Percentiles rank a stretch among this genome's conserved stretches.
Evolutionary conservation across 2,329 filamentous ascomycete species (phyloP).

Genomic region (Akanthomyces muscarius): DNA sequence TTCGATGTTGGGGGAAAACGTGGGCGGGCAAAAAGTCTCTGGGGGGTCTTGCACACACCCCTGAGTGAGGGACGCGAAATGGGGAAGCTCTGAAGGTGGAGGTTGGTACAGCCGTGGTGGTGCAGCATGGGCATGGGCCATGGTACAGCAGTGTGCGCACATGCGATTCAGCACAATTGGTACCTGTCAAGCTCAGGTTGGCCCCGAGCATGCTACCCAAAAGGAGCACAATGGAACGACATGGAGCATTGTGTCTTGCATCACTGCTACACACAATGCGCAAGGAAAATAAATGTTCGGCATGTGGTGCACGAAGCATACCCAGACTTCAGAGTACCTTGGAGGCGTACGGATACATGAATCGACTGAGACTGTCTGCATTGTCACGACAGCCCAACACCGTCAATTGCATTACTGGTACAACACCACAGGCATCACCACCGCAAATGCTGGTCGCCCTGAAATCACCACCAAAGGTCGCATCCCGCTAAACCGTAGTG

Average conservation of each 20-base stretch:
- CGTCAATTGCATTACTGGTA: background rate
- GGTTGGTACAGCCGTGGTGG: background rate
- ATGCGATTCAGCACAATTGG: background rate
- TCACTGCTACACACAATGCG: background rate
- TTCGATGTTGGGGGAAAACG: slow-evolving; percentile 3
- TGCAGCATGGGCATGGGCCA: background rate
- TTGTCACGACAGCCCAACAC: background rate
- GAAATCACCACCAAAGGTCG: background rate
- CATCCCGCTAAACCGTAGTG: background rate
- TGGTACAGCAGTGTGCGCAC: background rate
- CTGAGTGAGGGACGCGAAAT: slow-evolving; percentile 8
- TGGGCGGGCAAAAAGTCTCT: slow-evolving; percentile 6
- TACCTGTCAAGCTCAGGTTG: background rate
- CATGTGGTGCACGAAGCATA: background rate
- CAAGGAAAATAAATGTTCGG: background rate
- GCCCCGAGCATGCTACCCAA: too few relatives aligned
- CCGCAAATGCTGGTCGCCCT: background rate
- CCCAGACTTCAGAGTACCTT: background rate
- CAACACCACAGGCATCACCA: background rate
- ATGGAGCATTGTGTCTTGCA: background rate
- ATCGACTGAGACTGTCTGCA: too few relatives aligned
- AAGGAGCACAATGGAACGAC: background rate
- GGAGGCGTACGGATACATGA: too few relatives aligned
- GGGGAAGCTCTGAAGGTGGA: slow-evolving; percentile 10
- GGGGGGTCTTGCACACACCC: slow-evolving; percentile 16